Evolutionary conservation across 192 early-diverging fungal species (phyloP).

Genomic region (Coemansia sp.): DNA sequence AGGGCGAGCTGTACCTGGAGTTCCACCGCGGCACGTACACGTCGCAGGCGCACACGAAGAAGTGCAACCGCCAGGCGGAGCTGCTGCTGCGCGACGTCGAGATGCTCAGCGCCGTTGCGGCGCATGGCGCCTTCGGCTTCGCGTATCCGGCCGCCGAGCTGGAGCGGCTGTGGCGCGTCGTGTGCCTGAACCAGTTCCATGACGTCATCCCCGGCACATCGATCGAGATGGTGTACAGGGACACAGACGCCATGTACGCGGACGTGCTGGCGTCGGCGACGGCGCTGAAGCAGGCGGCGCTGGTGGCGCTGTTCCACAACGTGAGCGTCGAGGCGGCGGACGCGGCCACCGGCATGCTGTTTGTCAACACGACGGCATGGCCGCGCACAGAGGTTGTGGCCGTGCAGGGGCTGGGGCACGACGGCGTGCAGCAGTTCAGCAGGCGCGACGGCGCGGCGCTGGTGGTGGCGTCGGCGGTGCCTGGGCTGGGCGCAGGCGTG

Average conservation of each 20-base stretch:
- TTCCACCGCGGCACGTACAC: constrained; percentile 98
- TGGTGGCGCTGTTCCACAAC: constrained; percentile 42
- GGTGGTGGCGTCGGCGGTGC: constrained; percentile 32
- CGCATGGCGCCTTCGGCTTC: constrained; percentile 11
- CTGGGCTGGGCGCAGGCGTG: constrained; percentile 18
- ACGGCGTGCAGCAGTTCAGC: constrained; percentile 30
- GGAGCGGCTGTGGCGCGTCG: constrained; percentile 83
- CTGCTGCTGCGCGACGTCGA: constrained; percentile 84
- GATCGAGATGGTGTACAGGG: constrained; percentile 89
- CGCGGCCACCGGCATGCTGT: constrained; percentile 36
- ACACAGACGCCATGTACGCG: constrained; percentile 63
- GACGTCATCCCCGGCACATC: constrained; percentile 92
- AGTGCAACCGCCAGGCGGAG: constrained; percentile 84
- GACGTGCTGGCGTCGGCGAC: constrained; percentile 41
- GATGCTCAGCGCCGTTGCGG: constrained; percentile 61
- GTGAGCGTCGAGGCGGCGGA: constrained; percentile 7
- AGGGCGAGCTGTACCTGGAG: constrained; percentile 98
- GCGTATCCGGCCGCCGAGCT: constrained; percentile 76
- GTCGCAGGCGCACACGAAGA: constrained; percentile 82
- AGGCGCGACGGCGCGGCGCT: constrained; percentile 29
- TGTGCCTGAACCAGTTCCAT: constrained; percentile 96
- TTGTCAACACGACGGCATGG: constrained; percentile 72
- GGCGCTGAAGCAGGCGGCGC: constrained; percentile 49
- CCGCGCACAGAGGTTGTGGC: constrained; percentile 68
- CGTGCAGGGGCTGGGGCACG: constrained; percentile 43